Base-by-base conservation (phyloP, 139 green algal genomes). In the Mychonastes homosphaera region DNA sequence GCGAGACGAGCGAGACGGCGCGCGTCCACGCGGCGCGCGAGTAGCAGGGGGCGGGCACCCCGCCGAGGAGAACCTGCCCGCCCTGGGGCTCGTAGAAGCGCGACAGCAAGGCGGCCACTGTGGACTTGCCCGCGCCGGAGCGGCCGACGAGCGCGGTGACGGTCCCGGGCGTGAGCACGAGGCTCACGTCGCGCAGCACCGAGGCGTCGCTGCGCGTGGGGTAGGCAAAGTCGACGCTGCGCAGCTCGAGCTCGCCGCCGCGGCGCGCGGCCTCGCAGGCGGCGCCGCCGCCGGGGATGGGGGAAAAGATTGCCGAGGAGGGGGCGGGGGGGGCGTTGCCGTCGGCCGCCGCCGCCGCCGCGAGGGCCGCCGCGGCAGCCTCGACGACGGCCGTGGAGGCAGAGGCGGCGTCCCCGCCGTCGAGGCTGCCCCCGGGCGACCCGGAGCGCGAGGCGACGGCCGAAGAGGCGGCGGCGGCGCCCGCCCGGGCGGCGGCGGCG, bases 111-210 rank as follows among this genome's bases (percentile, higher is more conserved):
- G 77, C 68, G 4, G 80, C 87, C 6, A 95, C 60, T 1, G 86
- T 93, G 24, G 64, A 81, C 74, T 95, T 95, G 55, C 87, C 87
- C 18, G 84, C 74, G 3, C 87, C 87, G 30, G 69, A 84, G 52
- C 79, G 78, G 3, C 87, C 87, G 32, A 95, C 85, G 16, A 95
- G 56, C 4, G 87, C 87, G 1, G 85, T 94, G 3, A 89, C 74
- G 4, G 72, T 82, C 34, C 88, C 85, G 3, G 64, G 59, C 16
- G 72, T 72, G 29, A 96, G 74, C 23, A 44, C 77, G 29, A 95
- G 59, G 33, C 65, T 67, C 27, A 95, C 39, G 32, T 68, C 64
- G 9, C 59, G 46, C 51, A 92, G 61, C 43, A 90, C 82, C 58
- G 65, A 9, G 30, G 41, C 48, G 32, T 74, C 65, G 15, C 73